These are phyloP conservation scores for Kazachstania sp. DNA, from an alignment of 1,139 yeast genomes.

Conservation along the genomic window DNA sequence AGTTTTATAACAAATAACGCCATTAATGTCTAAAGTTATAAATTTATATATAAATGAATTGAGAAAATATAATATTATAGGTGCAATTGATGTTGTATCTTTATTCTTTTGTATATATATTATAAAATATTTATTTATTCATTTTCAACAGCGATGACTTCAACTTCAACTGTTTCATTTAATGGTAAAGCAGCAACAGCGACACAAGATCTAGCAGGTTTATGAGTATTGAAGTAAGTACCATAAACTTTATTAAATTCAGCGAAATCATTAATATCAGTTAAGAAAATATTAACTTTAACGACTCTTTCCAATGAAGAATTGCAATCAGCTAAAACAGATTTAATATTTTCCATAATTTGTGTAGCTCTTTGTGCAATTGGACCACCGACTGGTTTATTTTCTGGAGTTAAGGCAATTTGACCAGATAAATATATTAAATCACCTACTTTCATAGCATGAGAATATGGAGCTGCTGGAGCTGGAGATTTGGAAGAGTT, in stretches of 20 bases:
- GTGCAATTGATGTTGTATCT: not conserved
- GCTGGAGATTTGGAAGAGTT: conserved; percentile 78
- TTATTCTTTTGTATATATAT: not conserved
- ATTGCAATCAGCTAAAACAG: conserved; percentile 72
- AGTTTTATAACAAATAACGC: too few species aligned
- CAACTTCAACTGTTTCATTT: conserved; percentile 64
- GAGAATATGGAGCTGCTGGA: conserved; percentile 92
- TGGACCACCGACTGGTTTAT: conserved; percentile 66
- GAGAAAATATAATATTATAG: not conserved
- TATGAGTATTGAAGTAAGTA: conserved; percentile 69
- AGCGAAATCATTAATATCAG: conserved; percentile 77
- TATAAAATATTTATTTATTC: conserved; percentile 4
- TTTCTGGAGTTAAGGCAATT: conserved; percentile 81
- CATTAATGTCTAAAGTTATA: too few species aligned
- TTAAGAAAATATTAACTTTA: conserved; percentile 78
- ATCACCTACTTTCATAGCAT: conserved; percentile 82
- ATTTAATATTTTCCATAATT: conserved; percentile 66
- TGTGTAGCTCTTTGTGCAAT: conserved; percentile 82
- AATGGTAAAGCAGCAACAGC: conserved; percentile 85
- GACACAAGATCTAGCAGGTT: conserved; percentile 94
- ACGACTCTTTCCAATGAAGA: conserved; percentile 74
- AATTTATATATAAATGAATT: too few species aligned
- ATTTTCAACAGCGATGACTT: conserved; percentile 56
- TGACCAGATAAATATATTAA: conserved; percentile 92
- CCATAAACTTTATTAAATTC: conserved; percentile 78